Percentiles rank a stretch among this genome's conserved stretches.
Evolutionary conservation across 768 basidiomycete genomes (phyloP).

Genomic region (Termitomyces sp.): DNA sequence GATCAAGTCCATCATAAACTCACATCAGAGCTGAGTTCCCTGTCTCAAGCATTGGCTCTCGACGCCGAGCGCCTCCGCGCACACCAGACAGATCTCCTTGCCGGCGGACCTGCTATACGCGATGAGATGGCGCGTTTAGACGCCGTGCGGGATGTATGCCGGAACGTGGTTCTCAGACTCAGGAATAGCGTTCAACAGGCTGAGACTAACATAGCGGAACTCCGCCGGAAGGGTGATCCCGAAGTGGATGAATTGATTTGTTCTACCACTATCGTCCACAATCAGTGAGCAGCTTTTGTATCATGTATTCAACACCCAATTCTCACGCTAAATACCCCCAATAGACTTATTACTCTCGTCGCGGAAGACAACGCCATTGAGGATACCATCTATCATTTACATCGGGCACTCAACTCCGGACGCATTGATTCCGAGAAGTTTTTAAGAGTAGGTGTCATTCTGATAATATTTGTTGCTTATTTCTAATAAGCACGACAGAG

Average conservation of each 20-base stretch:
- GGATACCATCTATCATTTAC: slow-evolving; percentile 96
- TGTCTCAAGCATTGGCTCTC: slow-evolving; percentile 55
- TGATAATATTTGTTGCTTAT: slow-evolving; percentile 5
- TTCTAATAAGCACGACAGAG: slow-evolving; percentile 39
- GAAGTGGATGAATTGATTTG: slow-evolving; percentile 97
- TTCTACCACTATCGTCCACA: slow-evolving; percentile 92
- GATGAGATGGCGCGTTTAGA: slow-evolving; percentile 95
- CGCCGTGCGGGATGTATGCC: slow-evolving; percentile 90
- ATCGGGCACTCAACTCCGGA: slow-evolving; percentile 85
- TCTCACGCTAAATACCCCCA: slow-evolving; percentile 3
- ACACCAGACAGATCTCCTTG: slow-evolving; percentile 78
- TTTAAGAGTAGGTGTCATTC: slow-evolving; percentile 61
- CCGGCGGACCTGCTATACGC: slow-evolving; percentile 88
- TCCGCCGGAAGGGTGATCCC: slow-evolving; percentile 82
- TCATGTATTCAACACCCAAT: slow-evolving; percentile 3
- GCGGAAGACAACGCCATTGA: slow-evolving; percentile 99
- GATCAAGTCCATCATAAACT: slow-evolving; percentile 73
- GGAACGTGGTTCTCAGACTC: slow-evolving; percentile 65
- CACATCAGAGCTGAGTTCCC: slow-evolving; percentile 62
- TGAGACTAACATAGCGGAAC: slow-evolving; percentile 70
- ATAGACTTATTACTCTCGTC: slow-evolving; percentile 89
- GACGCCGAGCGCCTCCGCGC: slow-evolving; percentile 75
- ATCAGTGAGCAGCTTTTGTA: slow-evolving; percentile 63
- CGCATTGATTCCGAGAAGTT: slow-evolving; percentile 94
- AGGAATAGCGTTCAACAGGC: slow-evolving; percentile 58